A percentile compares a stretch with the other conserved stretches of the same genome.
Conservation (phyloP, 2,329 filamentous ascomycete genomes). For the Trichoderma brevicompactum region DNA sequence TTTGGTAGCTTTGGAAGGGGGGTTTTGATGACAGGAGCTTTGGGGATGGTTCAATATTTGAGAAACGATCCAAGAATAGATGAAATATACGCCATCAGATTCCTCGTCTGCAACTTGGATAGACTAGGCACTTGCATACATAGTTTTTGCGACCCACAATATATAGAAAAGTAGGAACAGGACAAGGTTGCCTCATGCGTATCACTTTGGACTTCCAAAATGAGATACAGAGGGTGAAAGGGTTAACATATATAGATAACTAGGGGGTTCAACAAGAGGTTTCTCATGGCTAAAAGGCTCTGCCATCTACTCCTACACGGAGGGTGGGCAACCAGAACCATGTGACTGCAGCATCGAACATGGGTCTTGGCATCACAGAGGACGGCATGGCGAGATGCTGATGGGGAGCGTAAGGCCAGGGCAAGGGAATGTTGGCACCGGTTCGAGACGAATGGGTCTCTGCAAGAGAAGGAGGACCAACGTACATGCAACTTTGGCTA, state of each 20-base stretch:
- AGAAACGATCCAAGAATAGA: neutral
- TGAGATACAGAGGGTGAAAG: neutral
- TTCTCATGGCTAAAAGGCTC: conserved; percentile 5
- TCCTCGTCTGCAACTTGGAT: neutral
- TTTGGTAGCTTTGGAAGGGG: no score
- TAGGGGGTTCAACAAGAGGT: neutral
- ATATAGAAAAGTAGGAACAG: neutral
- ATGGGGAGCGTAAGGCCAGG: neutral
- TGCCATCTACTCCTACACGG: conserved; percentile 1
- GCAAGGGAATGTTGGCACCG: conserved; percentile 3
- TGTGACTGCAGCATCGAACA: conserved; percentile 21
- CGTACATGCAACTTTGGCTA: conserved; percentile 17
- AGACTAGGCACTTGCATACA: neutral
- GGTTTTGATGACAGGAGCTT: no score
- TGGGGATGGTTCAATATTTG: neutral
- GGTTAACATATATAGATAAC: neutral
- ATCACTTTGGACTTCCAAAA: no score
- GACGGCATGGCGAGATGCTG: neutral
- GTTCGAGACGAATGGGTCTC: neutral
- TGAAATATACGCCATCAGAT: neutral
- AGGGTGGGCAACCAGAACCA: conserved; percentile 17
- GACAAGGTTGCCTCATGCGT: no score
- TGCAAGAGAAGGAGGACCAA: conserved; percentile 14
- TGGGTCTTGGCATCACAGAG: conserved; percentile 19
- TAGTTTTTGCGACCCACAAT: neutral